Base-by-base conservation (phyloP, 2,329 filamentous ascomycete species). In the Colletotrichum endophyticum region DNA sequence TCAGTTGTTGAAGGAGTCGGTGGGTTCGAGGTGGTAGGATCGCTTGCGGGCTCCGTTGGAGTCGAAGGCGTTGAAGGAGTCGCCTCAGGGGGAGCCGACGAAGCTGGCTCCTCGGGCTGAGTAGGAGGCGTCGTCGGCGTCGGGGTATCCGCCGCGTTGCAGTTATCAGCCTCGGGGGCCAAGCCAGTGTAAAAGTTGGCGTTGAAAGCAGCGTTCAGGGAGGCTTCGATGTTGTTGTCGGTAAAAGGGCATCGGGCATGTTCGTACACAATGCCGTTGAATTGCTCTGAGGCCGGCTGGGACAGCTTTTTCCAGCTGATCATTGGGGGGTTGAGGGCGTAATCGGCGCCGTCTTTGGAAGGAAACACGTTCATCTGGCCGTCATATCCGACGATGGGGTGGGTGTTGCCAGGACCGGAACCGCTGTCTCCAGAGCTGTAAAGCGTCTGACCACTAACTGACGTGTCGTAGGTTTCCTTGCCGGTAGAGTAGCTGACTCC, bases 261-360 rank as follows among this genome's bases (percentile, higher is more conserved):
- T 22, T 70, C 28, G 28, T 73, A 73, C 9, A 1, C 1, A 1
- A 69, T 2, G 27, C 36, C 66, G 13, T 73, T 63, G 56, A 73
- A 25, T 30, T 73, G 71, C 3, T 69, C 36, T 2, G 2, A 8
- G 16, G 71, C 56, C 16, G 56, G 15, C 7, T 16, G 8, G 6
- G 71, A 53, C 22, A 73, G 28, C 56, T 13, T 63, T 8, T 30
- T 19, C 71, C 71, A 73, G 56, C 56, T 62, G 13, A 73, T 63
- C 36, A 73, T 7, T 6, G 71, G 66, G 12, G 66, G 36, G 28
- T 4, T 28, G 22, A 73, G 66, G 9, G 53, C 56, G 8, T 62
- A 34, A 3, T 36, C 6, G 22, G 36, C 36, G 16, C 9, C 27
- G 12, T 36, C 7, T 6, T 3, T 7, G 5, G 56, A 53, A 1